Conservation (phyloP, 306 rosid species). For the Castanea mollissima region DNA sequence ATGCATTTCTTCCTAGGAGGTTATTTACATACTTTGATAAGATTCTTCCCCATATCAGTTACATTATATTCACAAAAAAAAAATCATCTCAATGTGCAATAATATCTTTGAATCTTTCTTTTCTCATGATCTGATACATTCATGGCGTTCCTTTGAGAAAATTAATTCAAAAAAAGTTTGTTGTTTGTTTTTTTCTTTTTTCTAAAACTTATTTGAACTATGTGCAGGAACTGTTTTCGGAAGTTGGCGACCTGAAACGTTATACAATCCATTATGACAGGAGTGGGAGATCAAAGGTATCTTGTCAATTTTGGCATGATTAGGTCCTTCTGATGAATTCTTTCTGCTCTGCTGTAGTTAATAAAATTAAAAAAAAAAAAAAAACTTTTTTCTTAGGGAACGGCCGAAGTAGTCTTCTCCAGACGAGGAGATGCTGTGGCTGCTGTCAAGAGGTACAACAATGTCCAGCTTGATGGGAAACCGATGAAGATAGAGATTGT, state of each 20-base stretch:
- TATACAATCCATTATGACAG: constrained; percentile 75
- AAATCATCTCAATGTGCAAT: too few relatives aligned
- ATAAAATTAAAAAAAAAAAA: not conserved
- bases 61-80: too few relatives aligned
- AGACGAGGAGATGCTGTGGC: constrained; percentile 78
- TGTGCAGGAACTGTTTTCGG: constrained; percentile 85
- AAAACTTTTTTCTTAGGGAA: constrained; percentile 64
- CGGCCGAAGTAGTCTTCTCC: constrained; percentile 86
- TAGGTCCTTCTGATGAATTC: constrained; percentile 29
- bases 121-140: too few relatives aligned
- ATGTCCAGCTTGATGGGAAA: constrained; percentile 92
- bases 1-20: too few relatives aligned
- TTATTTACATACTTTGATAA: too few relatives aligned
- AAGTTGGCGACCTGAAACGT: constrained; percentile 91
- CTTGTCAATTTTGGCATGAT: constrained; percentile 28
- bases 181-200: not conserved
- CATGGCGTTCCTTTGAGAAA: too few relatives aligned
- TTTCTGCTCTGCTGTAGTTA: constrained; percentile 35
- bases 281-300: constrained; percentile 98
- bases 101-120: too few relatives aligned
- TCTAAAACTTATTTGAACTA: not conserved
- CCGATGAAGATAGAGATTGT: constrained; percentile 94
- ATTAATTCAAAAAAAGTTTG: too few relatives aligned
- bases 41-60: too few relatives aligned
- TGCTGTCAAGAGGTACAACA: constrained; percentile 91